Conservation (phyloP, 1,284 basidiomycete species). For the Pseudozyma hubeiensis region DNA sequence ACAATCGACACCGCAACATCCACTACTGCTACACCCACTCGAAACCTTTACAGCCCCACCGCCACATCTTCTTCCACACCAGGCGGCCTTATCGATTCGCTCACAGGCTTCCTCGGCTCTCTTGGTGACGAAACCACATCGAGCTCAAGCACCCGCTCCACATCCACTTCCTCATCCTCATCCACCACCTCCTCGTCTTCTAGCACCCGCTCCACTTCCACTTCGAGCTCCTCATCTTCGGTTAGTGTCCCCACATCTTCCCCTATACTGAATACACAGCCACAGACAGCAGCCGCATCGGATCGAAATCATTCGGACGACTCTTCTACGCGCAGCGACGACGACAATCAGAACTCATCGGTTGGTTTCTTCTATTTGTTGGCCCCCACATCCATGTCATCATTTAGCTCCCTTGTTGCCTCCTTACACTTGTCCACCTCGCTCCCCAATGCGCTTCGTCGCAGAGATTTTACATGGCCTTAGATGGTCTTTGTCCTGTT, state of each 20-base stretch:
- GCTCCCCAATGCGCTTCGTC: slow-evolving; percentile 18
- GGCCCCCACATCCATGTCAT: slow-evolving; percentile 19
- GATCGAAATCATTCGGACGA: slow-evolving; percentile 4
- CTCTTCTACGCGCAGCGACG: slow-evolving; percentile 1
- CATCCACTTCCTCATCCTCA: slow-evolving; percentile 20
- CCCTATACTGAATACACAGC: background rate
- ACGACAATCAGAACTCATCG: slow-evolving; percentile 11
- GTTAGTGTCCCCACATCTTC: slow-evolving; percentile 35
- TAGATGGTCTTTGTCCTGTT: background rate
- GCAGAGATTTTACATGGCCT: slow-evolving; percentile 26
- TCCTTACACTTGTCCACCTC: slow-evolving; percentile 26
- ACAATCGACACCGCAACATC: slow-evolving; percentile 18
- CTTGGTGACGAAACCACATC: background rate
- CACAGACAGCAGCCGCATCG: slow-evolving; percentile 17
- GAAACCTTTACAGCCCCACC: slow-evolving; percentile 23
- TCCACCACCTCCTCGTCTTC: slow-evolving; percentile 29
- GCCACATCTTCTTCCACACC: slow-evolving; percentile 14
- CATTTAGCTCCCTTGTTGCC: slow-evolving; percentile 26
- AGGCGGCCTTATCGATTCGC: background rate
- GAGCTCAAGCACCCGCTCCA: slow-evolving; percentile 5
- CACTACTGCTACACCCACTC: slow-evolving; percentile 9
- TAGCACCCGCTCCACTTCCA: slow-evolving; percentile 27
- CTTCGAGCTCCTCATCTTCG: slow-evolving; percentile 22
- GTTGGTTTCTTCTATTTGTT: slow-evolving; percentile 27
- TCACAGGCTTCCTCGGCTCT: background rate